Conservation (phyloP, 805 yeast genomes). For the Starmerella apis region DNA sequence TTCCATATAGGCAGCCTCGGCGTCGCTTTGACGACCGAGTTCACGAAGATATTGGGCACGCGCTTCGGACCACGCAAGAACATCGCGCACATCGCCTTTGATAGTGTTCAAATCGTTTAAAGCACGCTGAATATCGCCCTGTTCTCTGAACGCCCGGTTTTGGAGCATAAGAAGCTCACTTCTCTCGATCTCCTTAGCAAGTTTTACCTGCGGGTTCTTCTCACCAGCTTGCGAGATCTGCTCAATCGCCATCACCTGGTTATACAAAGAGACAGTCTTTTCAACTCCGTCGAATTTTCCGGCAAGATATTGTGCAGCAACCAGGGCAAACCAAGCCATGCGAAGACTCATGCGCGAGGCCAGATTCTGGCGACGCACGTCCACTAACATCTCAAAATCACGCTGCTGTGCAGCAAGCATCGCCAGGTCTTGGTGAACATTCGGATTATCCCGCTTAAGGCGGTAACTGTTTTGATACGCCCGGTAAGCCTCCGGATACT, state of each 20-base stretch:
- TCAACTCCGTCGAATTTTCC: constrained; percentile 59
- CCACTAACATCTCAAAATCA: constrained; percentile 52
- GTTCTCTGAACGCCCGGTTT: constrained; percentile 50
- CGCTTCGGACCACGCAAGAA: constrained; percentile 50
- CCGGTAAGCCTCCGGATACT: constrained; percentile 66
- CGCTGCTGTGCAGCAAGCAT: constrained; percentile 70
- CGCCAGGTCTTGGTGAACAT: constrained; percentile 72
- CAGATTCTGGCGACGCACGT: constrained; percentile 56
- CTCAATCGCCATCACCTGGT: constrained; percentile 47
- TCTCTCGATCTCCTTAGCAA: constrained; percentile 55
- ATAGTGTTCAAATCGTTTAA: constrained; percentile 45
- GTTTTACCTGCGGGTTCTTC: constrained; percentile 13
- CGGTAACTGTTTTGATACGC: constrained; percentile 67
- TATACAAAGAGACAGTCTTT: constrained; percentile 62
- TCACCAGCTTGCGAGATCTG: constrained; percentile 4
- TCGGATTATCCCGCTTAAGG: constrained; percentile 67
- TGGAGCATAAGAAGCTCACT: constrained; percentile 72
- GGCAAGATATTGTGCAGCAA: constrained; percentile 66
- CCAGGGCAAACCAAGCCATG: constrained; percentile 25
- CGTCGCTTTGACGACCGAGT: constrained; percentile 42
- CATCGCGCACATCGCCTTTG: constrained; percentile 35
- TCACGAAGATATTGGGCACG: constrained; percentile 54
- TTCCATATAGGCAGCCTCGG: constrained; percentile 58
- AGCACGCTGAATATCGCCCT: constrained; percentile 56
- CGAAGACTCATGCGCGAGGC: constrained; percentile 38